A percentile compares a stretch with the other conserved stretches of the same genome.
These are phyloP conservation scores for Yamagishiella unicocca DNA, from an alignment of 139 green algal species.

Conservation along the genomic window DNA sequence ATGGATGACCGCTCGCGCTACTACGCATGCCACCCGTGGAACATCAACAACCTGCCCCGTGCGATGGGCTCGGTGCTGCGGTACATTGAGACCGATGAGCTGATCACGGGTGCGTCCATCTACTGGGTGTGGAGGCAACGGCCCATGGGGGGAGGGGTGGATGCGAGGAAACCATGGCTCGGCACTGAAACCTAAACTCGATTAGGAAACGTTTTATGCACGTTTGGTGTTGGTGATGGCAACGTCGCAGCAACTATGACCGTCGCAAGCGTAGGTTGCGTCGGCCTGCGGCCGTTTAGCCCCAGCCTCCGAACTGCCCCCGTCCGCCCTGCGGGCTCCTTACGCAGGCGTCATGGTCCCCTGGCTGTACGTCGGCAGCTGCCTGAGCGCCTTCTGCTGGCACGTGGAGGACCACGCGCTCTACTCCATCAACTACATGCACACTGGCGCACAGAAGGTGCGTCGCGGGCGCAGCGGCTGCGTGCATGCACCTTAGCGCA, in stretches of 20 bases:
- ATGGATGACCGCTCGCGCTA: background rate
- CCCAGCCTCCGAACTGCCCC: no score
- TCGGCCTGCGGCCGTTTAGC: no score
- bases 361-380: conserved; percentile 89
- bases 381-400: conserved; percentile 87
- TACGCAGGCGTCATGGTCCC: conserved; percentile 80
- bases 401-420: conserved; percentile 93
- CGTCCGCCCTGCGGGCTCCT: no score
- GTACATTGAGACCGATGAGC: conserved; percentile 47
- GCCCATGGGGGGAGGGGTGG: no score
- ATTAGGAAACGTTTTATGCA: no score
- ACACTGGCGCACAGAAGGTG: conserved; percentile 67
- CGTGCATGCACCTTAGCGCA: no score
- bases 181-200: no score
- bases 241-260: no score
- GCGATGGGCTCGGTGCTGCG: conserved; percentile 47
- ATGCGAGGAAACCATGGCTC: no score
- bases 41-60: conserved; percentile 59
- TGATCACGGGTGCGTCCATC: conserved; percentile 44
- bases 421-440: conserved; percentile 95
- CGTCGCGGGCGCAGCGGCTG: background rate
- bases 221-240: no score
- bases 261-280: no score
- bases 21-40: conserved; percentile 61
- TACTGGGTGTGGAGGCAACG: no score